These are phyloP conservation scores for Dioscorea cayenensis DNA, from an alignment of 116 monocot genomes.

Conservation along the genomic window DNA sequence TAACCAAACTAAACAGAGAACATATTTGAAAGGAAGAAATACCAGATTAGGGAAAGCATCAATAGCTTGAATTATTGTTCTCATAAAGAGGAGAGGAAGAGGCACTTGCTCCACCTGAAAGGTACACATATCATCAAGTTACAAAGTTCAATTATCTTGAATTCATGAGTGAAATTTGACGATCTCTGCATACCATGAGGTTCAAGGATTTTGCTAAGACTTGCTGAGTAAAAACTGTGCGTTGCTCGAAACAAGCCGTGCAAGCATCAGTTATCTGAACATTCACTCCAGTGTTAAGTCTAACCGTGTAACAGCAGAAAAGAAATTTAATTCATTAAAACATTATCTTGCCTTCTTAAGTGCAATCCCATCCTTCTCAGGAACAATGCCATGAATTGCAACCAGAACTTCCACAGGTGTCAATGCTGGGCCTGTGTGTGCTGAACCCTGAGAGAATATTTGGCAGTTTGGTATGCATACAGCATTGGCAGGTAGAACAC, in stretches of 20 bases:
- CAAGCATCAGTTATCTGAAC: constrained; percentile 92
- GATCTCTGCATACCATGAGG: constrained; percentile 52
- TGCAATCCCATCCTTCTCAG: constrained; percentile 77
- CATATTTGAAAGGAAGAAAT: constrained; percentile 3
- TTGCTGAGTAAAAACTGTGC: constrained; percentile 96
- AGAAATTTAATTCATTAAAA: constrained; percentile 2
- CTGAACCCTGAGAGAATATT: constrained; percentile 62
- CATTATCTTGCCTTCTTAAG: constrained; percentile 63
- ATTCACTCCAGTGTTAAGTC: neutral
- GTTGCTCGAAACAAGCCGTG: constrained; percentile 96
- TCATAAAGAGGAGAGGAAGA: constrained; percentile 91
- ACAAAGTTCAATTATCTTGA: neutral
- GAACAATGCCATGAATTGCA: constrained; percentile 90
- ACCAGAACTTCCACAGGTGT: constrained; percentile 92
- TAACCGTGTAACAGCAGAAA: neutral
- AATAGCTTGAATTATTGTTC: constrained; percentile 97
- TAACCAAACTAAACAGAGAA: neutral
- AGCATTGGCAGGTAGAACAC: neutral
- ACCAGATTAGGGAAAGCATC: constrained; percentile 93
- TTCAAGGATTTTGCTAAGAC: constrained; percentile 80
- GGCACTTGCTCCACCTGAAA: constrained; percentile 80
- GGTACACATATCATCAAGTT: constrained; percentile 6
- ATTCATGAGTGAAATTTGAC: neutral
- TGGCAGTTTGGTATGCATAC: neutral
- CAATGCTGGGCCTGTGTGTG: constrained; percentile 95